phyloP scores from a whole-genome alignment of 208 protist species.

The Wallacemonas sp. region DNA sequence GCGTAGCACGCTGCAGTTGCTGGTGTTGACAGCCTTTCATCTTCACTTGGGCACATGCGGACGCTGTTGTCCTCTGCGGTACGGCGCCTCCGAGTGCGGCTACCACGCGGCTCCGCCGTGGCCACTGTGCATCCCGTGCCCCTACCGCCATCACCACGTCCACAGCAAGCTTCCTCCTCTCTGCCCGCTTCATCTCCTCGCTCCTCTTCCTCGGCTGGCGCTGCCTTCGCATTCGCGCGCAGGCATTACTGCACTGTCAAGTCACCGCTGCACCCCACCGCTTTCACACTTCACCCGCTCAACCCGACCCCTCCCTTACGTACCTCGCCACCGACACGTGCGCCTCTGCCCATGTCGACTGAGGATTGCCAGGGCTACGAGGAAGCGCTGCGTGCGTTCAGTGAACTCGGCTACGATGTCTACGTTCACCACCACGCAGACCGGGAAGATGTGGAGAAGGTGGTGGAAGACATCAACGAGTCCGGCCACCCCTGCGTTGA shows the following conservation, averaged over 20 bases:
- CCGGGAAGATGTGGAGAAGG: conserved; percentile 33
- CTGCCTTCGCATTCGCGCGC: too few species aligned
- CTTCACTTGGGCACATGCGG: too few species aligned
- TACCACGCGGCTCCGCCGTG: too few species aligned
- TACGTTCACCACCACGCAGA: conserved; percentile 4
- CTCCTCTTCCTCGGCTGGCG: too few species aligned
- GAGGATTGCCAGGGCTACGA: conserved; percentile 40
- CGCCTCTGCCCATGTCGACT: conserved; percentile 27
- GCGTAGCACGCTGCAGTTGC: too few species aligned
- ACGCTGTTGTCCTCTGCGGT: too few species aligned
- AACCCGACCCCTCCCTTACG: neutral
- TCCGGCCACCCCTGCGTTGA: conserved; percentile 46
- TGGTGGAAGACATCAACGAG: conserved; percentile 67
- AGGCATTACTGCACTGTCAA: neutral
- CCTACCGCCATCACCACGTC: neutral
- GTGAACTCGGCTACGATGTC: conserved; percentile 7
- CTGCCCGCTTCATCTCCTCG: neutral
- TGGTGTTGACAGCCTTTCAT: too few species aligned
- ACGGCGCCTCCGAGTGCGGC: too few species aligned
- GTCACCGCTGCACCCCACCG: neutral
- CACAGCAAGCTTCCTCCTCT: neutral
- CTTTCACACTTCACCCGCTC: neutral
- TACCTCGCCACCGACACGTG: too few species aligned
- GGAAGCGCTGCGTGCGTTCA: conserved; percentile 23
- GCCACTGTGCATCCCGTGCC: too few species aligned